Evolutionary conservation across 768 basidiomycete species (phyloP), one percentile per base, ranked within the genome.

Genomic region (Boletus rufocinnamomeus): DNA sequence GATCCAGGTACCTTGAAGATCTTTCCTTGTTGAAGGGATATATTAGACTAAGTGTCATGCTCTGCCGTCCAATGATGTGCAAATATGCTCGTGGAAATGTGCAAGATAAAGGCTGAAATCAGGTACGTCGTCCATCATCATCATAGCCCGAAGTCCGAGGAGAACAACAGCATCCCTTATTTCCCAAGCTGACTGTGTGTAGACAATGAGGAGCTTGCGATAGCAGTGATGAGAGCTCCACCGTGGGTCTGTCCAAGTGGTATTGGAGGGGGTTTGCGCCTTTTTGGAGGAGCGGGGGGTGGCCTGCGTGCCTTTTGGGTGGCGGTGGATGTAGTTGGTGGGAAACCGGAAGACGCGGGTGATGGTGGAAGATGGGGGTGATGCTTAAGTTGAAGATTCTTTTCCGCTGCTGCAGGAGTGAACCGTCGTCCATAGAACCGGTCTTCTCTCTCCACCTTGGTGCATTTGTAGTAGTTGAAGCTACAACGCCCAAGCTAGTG

Each of bases 211-310:
- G 77, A 77, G 30, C 69, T 72, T 23, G 79, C 76, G 41, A 89
- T 87, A 2, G 85, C 77, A 8, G 84, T 84, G 35, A 89, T 84
- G 37, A 82, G 83, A 23, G 79, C 80, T 10, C 83, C 85, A 16
- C 80, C 66, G 54, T 80, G 77, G 1, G 79, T 80, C 50, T 69
- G 76, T 32, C 75, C 77, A 2, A 80, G 73, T 11, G 90, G 88
- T 46, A 87, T 78, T 17, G 89, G 86, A 35, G 90, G 89, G 2
- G 89, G 84, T 63, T 88, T 88, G 66, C 89, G 75, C 46, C 89
- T 78, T 66, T 84, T 84, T 4, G 80, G 80, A 21, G 88, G 87
- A 11, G 85, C 81, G n/a, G 89, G 85, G 0, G 89, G 86, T 3
- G 88, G 81, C 55, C 84, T 73, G 54, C 81, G 78, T 51, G 52